Evolutionary conservation across 2,329 filamentous ascomycete species (phyloP), one percentile per base, ranked within the genome.

Genomic region (Fusarium mundagurra): DNA sequence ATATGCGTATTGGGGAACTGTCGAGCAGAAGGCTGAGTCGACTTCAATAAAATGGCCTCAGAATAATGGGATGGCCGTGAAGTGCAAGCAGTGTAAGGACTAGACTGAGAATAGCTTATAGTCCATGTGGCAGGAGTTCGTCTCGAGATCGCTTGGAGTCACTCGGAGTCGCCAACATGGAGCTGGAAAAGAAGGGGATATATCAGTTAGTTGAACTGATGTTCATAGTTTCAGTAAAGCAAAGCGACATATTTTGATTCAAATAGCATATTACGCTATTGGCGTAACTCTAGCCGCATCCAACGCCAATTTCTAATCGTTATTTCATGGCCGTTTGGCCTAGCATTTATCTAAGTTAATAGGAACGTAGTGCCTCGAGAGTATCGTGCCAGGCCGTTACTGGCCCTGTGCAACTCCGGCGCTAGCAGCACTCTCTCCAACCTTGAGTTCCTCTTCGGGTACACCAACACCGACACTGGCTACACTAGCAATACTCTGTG

Each of bases 341-440:
- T n/a, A 34, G 10, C 33, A 16, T 48, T 44, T 50, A 53, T 64
- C 20, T 22, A 14, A 36, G 8, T 24, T 27, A 38, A 39, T 18
- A 57, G 29, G 29, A 61, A 18, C 55, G 34, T 47, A 27, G 14
- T 27, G 14, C 7, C 54, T 22, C 22, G 22, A n/a, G 20, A 54
- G 6, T 27, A 36, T 9, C 24, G 8, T 29, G 50, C 45, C 47
- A 14, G 34, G 47, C 67, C 58, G 73, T 63, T 65, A 64, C 4
- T 64, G 38, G 18, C 61, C 73, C 31, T 74, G 66, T n/a, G 62
- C 71, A 24, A 82, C 73, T 24, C 81, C 80, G 22, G 80, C 79
- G 74, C 88, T 90, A 4, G 89, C 88, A 2, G 90, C 90, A 71
- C 89, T 91, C 82, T 92, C 89, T 4, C 90, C 90, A 34, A 92